A percentile compares a stretch with the other conserved stretches of the same genome.
phyloP scores from a whole-genome alignment of 495 filamentous ascomycete genomes.

The Penicillium herquei region DNA sequence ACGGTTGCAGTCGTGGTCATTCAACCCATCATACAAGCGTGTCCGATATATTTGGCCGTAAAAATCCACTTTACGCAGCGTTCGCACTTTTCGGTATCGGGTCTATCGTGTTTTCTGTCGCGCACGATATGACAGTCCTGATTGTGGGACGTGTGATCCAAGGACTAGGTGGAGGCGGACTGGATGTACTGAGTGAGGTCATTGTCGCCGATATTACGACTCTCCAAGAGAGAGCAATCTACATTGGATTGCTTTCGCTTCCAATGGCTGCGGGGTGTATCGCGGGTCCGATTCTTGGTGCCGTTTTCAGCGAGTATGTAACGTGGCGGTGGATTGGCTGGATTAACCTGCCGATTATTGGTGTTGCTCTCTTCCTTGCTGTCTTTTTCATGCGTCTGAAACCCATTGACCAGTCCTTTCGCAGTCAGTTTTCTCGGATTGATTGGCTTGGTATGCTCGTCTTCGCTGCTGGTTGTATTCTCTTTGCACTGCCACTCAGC shows the following conservation, averaged over 20 bases:
- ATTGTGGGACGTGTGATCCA: constrained; percentile 33
- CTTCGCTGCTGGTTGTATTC: constrained; percentile 44
- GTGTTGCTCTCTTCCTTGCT: constrained; percentile 44
- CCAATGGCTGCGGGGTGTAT: constrained; percentile 26
- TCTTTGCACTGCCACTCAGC: constrained; percentile 52
- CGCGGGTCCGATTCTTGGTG: constrained; percentile 35
- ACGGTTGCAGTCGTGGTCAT: constrained; percentile 30
- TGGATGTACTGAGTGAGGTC: constrained; percentile 30
- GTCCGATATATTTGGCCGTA: constrained; percentile 52
- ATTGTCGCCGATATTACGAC: constrained; percentile 42
- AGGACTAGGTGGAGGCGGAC: constrained; percentile 35
- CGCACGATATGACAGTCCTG: constrained; percentile 31
- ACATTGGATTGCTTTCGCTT: constrained; percentile 27
- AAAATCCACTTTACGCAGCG: constrained; percentile 39
- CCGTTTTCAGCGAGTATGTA: constrained; percentile 29
- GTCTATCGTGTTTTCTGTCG: constrained; percentile 37
- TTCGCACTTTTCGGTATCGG: constrained; percentile 43
- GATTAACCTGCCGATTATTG: constrained; percentile 62
- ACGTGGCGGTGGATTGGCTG: constrained; percentile 66
- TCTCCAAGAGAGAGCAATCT: constrained; percentile 33
- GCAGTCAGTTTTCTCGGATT: constrained; percentile 36
- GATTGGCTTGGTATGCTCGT: constrained; percentile 56
- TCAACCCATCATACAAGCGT: constrained; percentile 41
- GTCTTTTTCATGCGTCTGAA: constrained; percentile 47
- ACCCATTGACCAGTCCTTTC: constrained; percentile 12